Percentiles rank a stretch among this genome's conserved stretches.
These are phyloP conservation scores for Asterochloris erici DNA, from an alignment of 139 green algal genomes.

Conservation along the genomic window DNA sequence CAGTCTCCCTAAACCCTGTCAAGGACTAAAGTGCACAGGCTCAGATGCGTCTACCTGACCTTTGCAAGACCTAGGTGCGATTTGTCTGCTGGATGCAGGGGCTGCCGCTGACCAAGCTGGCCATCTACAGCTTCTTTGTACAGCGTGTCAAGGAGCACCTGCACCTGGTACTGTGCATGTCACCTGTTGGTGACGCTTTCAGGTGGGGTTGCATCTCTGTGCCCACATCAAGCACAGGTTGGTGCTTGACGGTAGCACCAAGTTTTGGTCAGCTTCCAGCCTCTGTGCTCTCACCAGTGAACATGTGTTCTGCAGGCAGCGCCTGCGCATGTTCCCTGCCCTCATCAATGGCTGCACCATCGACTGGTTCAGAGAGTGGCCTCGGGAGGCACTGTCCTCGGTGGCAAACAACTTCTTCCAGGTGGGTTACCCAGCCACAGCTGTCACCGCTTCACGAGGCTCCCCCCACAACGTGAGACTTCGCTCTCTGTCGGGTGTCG, in stretches of 20 bases:
- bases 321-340: conserved; percentile 85
- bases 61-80: no score
- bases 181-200: conserved; percentile 77
- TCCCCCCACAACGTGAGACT: background rate
- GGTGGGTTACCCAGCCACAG: conserved; percentile 1
- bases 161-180: conserved; percentile 81
- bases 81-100: conserved; percentile 21
- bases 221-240: background rate
- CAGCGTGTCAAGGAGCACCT: conserved; percentile 58
- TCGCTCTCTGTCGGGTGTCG: background rate
- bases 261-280: background rate
- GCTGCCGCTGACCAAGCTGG: conserved; percentile 55
- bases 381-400: conserved; percentile 35
- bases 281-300: background rate
- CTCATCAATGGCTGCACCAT: conserved; percentile 87
- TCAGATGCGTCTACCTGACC: no score
- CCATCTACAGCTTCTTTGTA: conserved; percentile 57
- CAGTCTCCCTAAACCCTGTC: no score
- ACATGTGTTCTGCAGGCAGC: conserved; percentile 31
- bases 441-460: background rate
- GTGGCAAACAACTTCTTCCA: conserved; percentile 36
- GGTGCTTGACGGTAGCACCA: no score
- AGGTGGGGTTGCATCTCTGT: background rate
- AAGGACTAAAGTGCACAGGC: no score
- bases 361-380: conserved; percentile 72